These are phyloP conservation scores for Pistacia atlantica DNA, from an alignment of 345 rosid species.

Conservation along the genomic window DNA sequence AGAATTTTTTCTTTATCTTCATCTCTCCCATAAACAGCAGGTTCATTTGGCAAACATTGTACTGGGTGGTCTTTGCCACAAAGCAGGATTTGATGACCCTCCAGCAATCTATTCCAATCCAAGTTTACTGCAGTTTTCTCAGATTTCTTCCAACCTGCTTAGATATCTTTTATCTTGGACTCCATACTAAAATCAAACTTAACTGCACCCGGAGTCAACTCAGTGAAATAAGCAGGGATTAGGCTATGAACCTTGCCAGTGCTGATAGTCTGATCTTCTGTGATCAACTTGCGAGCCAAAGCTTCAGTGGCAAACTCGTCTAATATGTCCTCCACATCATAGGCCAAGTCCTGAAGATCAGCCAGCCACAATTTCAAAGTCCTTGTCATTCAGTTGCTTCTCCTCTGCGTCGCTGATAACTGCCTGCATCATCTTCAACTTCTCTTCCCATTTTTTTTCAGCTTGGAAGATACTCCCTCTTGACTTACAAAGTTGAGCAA, in stretches of 20 bases:
- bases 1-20: no score
- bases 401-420: not conserved
- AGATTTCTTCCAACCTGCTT: no score
- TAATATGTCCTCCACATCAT: not conserved
- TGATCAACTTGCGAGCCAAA: not conserved
- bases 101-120: no score
- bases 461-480: not conserved
- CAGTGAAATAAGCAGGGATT: not conserved
- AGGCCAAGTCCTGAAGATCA: not conserved
- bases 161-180: not conserved
- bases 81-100: no score
- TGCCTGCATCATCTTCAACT: not conserved
- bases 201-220: not conserved
- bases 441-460: not conserved
- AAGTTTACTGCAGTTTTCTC: no score
- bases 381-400: not conserved
- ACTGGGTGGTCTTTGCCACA: no score
- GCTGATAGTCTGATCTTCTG: not conserved
- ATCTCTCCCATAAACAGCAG: no score
- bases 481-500: not conserved
- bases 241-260: not conserved
- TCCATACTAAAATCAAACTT: not conserved
- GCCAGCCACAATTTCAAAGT: not conserved
- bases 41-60: no score
- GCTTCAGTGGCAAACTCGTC: not conserved